Base-by-base conservation (phyloP, 345 rosid species). In the Schrenkiella parvula region DNA sequence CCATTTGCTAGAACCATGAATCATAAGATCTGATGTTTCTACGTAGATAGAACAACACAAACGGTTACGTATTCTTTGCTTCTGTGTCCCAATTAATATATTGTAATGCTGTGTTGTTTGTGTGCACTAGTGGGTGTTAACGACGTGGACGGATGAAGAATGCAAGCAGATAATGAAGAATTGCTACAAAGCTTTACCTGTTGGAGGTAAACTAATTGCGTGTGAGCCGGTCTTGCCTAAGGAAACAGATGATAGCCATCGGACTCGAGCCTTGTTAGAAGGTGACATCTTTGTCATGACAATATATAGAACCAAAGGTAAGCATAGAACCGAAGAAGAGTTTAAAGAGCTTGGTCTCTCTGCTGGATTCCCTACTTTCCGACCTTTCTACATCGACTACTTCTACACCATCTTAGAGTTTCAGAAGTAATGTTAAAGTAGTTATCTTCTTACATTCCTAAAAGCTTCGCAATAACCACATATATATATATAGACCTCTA, bases 251-350 rank as follows among this genome's bases (percentile, higher is more conserved):
- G 86, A 89, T 12, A 87, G 93, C 60, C 87, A 84, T 32, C 50
- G 97, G 71, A 90, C 93, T 1, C 84, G 96, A 1, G 92, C 98
- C 11, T 86, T 93, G 15, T 79, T 93, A 2, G 87, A 83, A 82
- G 92, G 88, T 0, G 98, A 93, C 78, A 84, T 93, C 34, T 90
- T 90, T 26, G 87, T 85, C 31, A 90, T 93, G 95, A 88, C 98
- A 12, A 78, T 90, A 13, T 88, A 90, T 57, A 83, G 90, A 70
- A 78, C 89, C 61, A 87, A 90, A 79, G 95, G 97, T 19, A 88
- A 86, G 83, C 90, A 86, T 22, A 84, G 96, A 74, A 90, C 97
- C 0, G 89, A 85, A 73, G 76, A 85, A 66, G 92, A 90, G 66
- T 87, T 84, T 71, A 80, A 62, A 75, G 82, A 85, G 76, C 82